These are phyloP conservation scores for Penicillium sp. DNA, from an alignment of 2,329 filamentous ascomycete species.

Conservation along the genomic window DNA sequence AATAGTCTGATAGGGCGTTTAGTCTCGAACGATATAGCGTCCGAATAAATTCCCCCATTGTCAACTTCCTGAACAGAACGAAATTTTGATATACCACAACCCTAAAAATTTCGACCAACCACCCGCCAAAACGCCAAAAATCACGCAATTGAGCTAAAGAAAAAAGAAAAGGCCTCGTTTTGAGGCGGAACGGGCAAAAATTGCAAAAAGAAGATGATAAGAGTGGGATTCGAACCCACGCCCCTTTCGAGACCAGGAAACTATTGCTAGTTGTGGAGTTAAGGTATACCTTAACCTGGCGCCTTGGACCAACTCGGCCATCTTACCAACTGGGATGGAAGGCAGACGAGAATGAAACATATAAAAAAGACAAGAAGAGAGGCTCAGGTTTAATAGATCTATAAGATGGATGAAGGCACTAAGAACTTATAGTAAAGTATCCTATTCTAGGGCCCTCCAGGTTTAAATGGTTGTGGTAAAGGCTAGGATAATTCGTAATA, in stretches of 20 bases:
- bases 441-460: too few species aligned
- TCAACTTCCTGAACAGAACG: background rate
- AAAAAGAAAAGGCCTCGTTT: background rate
- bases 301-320: conserved; percentile 33
- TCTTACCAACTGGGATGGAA: conserved; percentile 20
- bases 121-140: background rate
- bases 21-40: background rate
- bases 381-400: too few species aligned
- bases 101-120: background rate
- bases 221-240: conserved; percentile 11
- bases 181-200: too few species aligned
- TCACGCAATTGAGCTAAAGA: background rate
- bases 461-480: too few species aligned
- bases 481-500: too few species aligned
- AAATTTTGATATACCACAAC: background rate
- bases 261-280: conserved; percentile 11
- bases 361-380: background rate
- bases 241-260: conserved; percentile 10
- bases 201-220: background rate
- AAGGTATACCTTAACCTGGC: conserved; percentile 28
- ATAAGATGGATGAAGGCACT: too few species aligned
- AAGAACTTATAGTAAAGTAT: too few species aligned
- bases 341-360: background rate
- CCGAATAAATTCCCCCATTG: background rate
- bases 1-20: background rate